These are phyloP conservation scores for Firmiana major DNA, from an alignment of 345 rosid species.

Conservation along the genomic window DNA sequence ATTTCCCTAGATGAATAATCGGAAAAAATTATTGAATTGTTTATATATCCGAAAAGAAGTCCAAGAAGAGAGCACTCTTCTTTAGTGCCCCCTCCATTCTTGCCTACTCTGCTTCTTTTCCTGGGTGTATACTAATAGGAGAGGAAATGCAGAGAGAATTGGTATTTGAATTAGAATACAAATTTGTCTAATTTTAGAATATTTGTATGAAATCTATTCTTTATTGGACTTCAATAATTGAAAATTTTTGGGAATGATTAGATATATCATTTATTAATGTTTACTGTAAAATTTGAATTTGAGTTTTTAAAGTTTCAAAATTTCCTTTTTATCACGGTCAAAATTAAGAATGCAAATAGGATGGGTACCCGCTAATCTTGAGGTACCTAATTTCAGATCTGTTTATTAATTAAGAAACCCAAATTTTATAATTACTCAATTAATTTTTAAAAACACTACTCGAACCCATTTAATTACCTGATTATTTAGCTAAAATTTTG, in stretches of 20 bases:
- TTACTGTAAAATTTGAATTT: too few species aligned
- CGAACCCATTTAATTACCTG: too few species aligned
- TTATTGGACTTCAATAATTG: slow-evolving; percentile 19
- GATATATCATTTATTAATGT: background rate
- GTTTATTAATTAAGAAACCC: too few species aligned
- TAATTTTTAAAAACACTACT: too few species aligned
- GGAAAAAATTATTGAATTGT: slow-evolving; percentile 12
- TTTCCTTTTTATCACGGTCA: too few species aligned
- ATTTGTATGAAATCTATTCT: slow-evolving; percentile 21
- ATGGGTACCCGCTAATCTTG: too few species aligned
- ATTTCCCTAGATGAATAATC: slow-evolving; percentile 12
- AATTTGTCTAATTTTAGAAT: background rate
- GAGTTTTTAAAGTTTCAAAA: too few species aligned
- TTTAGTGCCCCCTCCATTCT: slow-evolving; percentile 26
- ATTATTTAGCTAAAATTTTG: too few species aligned
- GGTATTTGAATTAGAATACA: background rate
- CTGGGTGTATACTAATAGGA: background rate
- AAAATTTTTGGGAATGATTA: background rate
- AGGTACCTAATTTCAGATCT: too few species aligned
- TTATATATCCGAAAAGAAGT: background rate
- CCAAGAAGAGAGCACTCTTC: slow-evolving; percentile 31
- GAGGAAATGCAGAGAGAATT: background rate
- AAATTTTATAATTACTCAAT: too few species aligned
- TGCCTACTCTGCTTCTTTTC: slow-evolving; percentile 9
- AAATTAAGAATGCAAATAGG: too few species aligned